Evolutionary conservation across 78 protist species (phyloP).

Genomic region (Protostelium mycophagum): DNA sequence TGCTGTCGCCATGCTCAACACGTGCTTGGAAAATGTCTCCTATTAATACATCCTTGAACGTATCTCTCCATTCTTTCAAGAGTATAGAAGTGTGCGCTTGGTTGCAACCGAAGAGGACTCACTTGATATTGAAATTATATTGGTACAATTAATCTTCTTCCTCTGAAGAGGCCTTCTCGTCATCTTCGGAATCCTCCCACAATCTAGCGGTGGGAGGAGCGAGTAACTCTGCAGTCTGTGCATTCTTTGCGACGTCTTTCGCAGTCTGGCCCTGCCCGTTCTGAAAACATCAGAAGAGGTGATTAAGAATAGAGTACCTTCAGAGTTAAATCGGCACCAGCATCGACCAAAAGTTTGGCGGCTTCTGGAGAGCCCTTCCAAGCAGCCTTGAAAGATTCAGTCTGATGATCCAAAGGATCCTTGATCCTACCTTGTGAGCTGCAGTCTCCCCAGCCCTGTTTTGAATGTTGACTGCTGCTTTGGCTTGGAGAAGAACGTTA

Average conservation of each 20-base stretch:
- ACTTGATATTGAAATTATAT: no score
- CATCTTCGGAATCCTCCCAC: not conserved
- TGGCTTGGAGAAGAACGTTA: constrained; percentile 11
- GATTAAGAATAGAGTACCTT: not conserved
- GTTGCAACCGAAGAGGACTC: no score
- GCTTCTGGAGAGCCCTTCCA: not conserved
- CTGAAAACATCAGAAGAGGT: not conserved
- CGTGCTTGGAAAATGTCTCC: not conserved
- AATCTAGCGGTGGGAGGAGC: not conserved
- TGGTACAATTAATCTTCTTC: not conserved
- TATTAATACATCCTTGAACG: not conserved
- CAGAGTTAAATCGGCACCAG: not conserved
- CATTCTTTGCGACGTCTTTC: not conserved
- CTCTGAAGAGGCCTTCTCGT: not conserved
- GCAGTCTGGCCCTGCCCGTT: not conserved
- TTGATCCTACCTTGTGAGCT: constrained; percentile 25
- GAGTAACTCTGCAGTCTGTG: not conserved
- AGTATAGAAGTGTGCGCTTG: no score
- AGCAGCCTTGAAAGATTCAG: not conserved
- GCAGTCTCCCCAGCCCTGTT: constrained; percentile 52
- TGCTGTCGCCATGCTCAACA: not conserved
- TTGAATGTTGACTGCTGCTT: constrained; percentile 22
- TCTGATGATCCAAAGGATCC: not conserved
- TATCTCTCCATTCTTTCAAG: no score
- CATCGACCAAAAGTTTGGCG: not conserved